phyloP scores from a whole-genome alignment of 768 basidiomycete genomes.

The Lactifluus hygrophoroides region DNA sequence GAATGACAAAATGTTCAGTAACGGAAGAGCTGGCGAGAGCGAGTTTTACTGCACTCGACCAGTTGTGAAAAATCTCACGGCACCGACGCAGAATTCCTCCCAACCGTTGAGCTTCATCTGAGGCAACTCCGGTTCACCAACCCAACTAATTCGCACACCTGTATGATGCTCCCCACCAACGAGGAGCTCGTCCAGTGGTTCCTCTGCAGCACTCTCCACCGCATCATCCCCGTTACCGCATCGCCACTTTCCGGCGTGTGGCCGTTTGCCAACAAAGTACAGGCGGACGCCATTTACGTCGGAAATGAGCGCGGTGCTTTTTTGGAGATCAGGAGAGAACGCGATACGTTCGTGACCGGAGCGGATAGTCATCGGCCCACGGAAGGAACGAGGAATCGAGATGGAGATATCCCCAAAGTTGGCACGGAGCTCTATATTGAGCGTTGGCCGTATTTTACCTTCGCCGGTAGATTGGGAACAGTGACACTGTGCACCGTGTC shows the following conservation, averaged over 20 bases:
- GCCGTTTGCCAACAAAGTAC: slow-evolving; percentile 6
- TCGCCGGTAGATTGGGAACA: background rate
- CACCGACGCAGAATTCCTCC: background rate
- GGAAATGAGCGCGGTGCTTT: background rate
- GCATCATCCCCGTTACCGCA: background rate
- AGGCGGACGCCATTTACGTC: background rate
- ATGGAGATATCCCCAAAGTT: background rate
- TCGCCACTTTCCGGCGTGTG: background rate
- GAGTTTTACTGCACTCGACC: background rate
- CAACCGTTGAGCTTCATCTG: background rate
- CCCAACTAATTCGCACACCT: background rate
- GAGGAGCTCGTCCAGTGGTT: background rate
- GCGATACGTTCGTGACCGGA: background rate
- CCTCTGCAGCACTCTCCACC: background rate
- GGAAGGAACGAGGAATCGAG: slow-evolving; percentile 2
- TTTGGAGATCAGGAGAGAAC: background rate
- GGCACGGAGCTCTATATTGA: background rate
- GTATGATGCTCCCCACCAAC: background rate
- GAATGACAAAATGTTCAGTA: no score
- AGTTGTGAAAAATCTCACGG: background rate
- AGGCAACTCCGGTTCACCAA: background rate
- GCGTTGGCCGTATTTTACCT: background rate
- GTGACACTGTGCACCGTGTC: background rate
- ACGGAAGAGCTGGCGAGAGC: background rate
- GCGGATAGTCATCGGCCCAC: background rate